Evolutionary conservation across 148 eudicot species (phyloP).

Genomic region (Polygonum maritimum): DNA sequence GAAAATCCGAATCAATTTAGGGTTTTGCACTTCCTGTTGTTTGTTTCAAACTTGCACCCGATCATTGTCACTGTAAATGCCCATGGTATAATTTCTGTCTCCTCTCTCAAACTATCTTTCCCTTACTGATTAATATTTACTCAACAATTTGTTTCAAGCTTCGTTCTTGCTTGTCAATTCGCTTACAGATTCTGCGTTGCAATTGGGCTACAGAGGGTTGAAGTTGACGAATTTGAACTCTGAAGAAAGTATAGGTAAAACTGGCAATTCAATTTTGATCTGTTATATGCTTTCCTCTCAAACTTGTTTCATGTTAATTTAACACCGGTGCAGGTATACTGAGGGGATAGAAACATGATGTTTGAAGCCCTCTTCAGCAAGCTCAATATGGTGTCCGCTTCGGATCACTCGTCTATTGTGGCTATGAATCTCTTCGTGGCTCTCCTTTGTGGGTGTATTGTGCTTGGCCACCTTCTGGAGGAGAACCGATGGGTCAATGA

Average conservation of each 20-base stretch:
- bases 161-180: neutral
- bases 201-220: neutral
- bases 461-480: constrained; percentile 18
- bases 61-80: neutral
- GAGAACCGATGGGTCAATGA: constrained; percentile 16
- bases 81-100: neutral
- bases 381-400: constrained; percentile 10
- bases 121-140: neutral
- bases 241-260: neutral
- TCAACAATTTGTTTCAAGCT: neutral
- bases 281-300: neutral
- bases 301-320: neutral
- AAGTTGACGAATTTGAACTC: neutral
- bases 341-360: constrained; percentile 6
- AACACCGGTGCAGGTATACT: neutral
- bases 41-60: neutral
- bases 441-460: constrained; percentile 16
- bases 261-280: constrained; percentile 1
- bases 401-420: constrained; percentile 15
- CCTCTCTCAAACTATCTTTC: neutral
- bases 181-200: neutral
- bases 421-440: constrained; percentile 22
- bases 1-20: neutral
- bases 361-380: neutral
- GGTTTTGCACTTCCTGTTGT: neutral